These are phyloP conservation scores for Orobanche coerulescens DNA, from an alignment of 257 asterid species.

Conservation along the genomic window DNA sequence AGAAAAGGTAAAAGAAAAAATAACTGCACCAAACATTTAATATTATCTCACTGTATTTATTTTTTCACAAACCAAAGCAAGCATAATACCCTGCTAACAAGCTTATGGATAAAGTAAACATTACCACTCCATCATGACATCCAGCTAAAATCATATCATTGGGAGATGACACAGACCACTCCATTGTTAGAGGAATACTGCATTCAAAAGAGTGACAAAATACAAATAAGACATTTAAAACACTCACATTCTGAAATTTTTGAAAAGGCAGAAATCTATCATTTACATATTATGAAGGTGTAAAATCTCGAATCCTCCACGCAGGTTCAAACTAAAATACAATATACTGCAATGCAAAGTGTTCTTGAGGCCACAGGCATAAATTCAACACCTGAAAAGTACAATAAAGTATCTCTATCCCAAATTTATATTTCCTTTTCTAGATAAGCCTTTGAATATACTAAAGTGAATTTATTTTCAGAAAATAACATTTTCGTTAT, in stretches of 20 bases:
- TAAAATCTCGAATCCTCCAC: not conserved
- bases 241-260: not conserved
- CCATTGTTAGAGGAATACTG: conserved; percentile 77
- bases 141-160: conserved; percentile 83
- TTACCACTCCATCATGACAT: conserved; percentile 98
- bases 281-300: not conserved
- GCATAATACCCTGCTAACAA: not conserved
- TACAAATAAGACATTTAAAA: conserved; percentile 13
- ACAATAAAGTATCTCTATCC: not conserved
- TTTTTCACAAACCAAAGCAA: conserved; percentile 11
- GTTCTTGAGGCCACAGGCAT: not conserved
- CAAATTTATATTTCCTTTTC: not conserved
- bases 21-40: not conserved
- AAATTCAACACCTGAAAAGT: not conserved
- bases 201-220: conserved; percentile 18
- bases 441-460: not conserved
- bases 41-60: not conserved
- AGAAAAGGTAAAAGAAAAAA: not conserved
- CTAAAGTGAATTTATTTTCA: not conserved
- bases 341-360: not conserved
- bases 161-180: conserved; percentile 75
- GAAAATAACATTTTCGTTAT: not conserved
- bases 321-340: not conserved
- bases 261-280: not conserved
- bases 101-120: conserved; percentile 18